Conservation (phyloP, 345 rosid species). For the Eucalyptus albens region DNA sequence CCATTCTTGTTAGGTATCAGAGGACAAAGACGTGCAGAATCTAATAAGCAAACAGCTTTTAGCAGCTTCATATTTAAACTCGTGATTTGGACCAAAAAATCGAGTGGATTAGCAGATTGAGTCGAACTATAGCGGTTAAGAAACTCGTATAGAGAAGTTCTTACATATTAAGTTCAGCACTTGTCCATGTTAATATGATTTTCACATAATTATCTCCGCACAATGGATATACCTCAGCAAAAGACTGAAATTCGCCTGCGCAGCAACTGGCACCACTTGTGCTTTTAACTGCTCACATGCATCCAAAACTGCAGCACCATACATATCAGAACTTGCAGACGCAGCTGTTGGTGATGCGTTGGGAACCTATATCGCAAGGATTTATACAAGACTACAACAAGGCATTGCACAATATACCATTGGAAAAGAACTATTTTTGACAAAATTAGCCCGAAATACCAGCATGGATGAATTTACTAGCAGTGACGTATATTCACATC, state of each 20-base stretch:
- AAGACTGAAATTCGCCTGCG: conserved; percentile 50
- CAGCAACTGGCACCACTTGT: conserved; percentile 79
- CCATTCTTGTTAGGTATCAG: background rate
- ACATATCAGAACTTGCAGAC: conserved; percentile 97
- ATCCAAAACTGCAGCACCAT: conserved; percentile 91
- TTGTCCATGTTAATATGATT: background rate
- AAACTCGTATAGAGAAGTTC: background rate
- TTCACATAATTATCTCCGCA: background rate
- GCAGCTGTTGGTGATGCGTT: conserved; percentile 93
- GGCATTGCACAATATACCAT: background rate
- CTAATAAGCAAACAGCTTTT: too few relatives aligned
- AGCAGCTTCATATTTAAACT: too few relatives aligned
- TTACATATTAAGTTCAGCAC: background rate
- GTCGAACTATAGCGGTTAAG: background rate
- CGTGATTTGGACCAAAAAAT: background rate
- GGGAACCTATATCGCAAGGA: conserved; percentile 44
- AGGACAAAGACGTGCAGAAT: background rate
- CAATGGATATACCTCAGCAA: conserved; percentile 49
- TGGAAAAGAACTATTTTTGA: background rate
- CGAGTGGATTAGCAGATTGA: background rate
- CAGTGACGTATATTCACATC: background rate
- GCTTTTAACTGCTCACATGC: conserved; percentile 90
- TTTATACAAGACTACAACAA: background rate
- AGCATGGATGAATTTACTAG: background rate
- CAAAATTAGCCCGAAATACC: background rate